phyloP scores from a whole-genome alignment of 2,329 filamentous ascomycete genomes.

The Apiospora koreana region DNA sequence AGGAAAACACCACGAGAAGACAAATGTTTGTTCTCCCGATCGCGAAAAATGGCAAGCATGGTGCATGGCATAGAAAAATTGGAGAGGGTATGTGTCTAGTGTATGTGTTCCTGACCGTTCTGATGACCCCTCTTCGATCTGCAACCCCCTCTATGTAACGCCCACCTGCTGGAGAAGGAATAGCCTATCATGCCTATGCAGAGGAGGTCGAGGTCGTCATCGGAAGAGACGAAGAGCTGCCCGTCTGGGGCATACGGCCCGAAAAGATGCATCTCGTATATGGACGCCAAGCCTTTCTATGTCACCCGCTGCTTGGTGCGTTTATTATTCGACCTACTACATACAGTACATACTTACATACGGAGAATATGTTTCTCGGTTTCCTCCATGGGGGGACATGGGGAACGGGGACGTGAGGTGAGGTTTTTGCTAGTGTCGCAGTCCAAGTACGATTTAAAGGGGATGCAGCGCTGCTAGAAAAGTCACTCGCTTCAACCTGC shows the following conservation, averaged over 20 bases:
- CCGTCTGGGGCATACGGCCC: conserved; percentile 11
- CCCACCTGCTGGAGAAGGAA: conserved; percentile 10
- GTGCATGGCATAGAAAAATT: too few species aligned
- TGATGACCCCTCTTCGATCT: background rate
- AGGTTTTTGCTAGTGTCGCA: background rate
- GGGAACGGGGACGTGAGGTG: background rate
- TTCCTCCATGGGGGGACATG: background rate
- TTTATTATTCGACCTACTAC: background rate
- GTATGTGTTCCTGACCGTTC: too few species aligned
- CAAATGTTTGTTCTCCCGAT: too few species aligned
- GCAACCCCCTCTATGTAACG: background rate
- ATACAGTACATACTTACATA: background rate
- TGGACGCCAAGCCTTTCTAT: background rate
- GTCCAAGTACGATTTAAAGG: background rate
- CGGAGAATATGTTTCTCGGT: background rate
- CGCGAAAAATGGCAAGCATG: too few species aligned
- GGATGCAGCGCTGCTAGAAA: background rate
- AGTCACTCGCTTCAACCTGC: background rate
- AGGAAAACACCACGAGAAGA: too few species aligned
- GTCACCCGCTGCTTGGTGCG: background rate
- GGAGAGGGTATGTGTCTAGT: too few species aligned
- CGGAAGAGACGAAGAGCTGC: background rate
- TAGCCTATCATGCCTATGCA: conserved; percentile 8
- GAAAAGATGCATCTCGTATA: conserved; percentile 3
- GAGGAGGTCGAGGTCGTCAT: background rate